Evolutionary conservation across 371 early-diverging fungal species (phyloP), one percentile per base, ranked within the genome.

Genomic region (Apophysomyces variabilis): DNA sequence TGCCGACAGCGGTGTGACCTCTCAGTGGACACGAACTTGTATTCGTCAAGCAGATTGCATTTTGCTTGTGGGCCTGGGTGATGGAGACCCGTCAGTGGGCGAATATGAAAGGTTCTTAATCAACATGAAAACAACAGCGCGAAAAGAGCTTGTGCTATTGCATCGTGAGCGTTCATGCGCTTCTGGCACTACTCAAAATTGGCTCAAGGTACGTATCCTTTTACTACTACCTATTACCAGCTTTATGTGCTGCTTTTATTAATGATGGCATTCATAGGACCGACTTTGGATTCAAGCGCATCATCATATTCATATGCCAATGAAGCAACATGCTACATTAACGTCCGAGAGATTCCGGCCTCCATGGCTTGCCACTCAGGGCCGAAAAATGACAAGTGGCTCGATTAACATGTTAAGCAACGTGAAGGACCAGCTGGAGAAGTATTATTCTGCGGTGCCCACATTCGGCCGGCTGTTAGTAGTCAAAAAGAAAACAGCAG

Each of bases 31-130:
- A 4, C 91, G 94, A 65, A 90, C 94, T 5, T 98, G 98, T 72
- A 93, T 99, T 66, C 90, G 96, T n/a, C 97, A 98, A 74, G 85
- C 98, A 0, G 99, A 99, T 79, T 96, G 97, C 71, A 92, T 97
- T 62, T 72, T 99, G 35, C 77, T 99, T 14, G 93, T 99, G 5
- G 98, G 95, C 0, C 74, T 95, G 11, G 97, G 93, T 7, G 95
- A 95, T 70, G 94, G 89, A 11, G 94, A 95, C 62, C 93, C 94
- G 0, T 74, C 89, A 0, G 89, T 98, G 3, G 96, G 97, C 54
- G 97, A 96, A 68, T 95, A 89, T 71, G 99, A 99, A 75, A 88
- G 94, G 8, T 76, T 95, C 57, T 78, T 98, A 68, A 84, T 98
- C 66, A 90, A 94, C 58, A 89, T 95, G 86, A 96, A 96, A 76